Evolutionary conservation across 805 yeast genomes (phyloP).

Genomic region (Hanseniaspora valbyensis): DNA sequence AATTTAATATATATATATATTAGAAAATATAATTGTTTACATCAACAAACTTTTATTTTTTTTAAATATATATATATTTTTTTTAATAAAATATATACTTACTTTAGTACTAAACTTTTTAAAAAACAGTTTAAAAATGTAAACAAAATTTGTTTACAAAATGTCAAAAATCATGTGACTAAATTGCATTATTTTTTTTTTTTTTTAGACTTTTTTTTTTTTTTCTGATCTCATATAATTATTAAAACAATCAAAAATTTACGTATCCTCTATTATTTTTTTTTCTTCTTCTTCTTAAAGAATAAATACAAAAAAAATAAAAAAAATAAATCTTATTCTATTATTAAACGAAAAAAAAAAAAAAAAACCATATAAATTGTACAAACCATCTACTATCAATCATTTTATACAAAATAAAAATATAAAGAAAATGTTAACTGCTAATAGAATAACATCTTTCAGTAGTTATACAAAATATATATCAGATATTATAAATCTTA

Average conservation of each 20-base stretch:
- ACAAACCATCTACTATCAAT: constrained; percentile 54
- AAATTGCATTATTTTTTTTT: background rate
- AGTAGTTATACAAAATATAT: constrained; percentile 8
- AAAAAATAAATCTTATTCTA: no score
- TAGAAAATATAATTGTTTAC: no score
- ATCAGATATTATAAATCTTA: constrained; percentile 7
- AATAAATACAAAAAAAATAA: background rate
- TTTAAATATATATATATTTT: no score
- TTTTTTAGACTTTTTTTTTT: no score
- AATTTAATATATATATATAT: no score
- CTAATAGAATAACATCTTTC: background rate
- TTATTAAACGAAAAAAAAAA: background rate
- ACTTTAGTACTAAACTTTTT: no score
- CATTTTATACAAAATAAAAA: constrained; percentile 22
- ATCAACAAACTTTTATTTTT: no score
- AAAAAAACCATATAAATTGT: constrained; percentile 55
- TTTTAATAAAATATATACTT: no score
- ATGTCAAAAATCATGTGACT: background rate
- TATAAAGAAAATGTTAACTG: background rate
- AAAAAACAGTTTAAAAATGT: background rate
- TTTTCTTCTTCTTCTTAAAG: background rate
- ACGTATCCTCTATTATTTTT: no score
- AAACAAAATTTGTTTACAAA: background rate
- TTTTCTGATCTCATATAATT: no score
- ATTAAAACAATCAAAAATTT: no score